A percentile compares a stretch with the other conserved stretches of the same genome.
phyloP scores from a whole-genome alignment of 495 filamentous ascomycete genomes.

The Neurospora terricola region DNA sequence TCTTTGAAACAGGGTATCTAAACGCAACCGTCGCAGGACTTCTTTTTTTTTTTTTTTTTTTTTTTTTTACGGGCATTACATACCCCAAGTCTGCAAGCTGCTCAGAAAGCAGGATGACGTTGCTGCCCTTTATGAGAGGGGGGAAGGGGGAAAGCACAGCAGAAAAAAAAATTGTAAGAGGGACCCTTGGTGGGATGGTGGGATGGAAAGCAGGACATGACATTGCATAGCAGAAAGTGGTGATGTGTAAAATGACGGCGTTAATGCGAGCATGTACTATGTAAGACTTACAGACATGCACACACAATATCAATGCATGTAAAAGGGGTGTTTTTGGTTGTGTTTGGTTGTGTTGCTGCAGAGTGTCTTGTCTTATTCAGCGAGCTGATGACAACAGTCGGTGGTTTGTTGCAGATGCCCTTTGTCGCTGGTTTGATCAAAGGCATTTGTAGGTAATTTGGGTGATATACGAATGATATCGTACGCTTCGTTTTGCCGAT shows the following conservation, averaged over 20 bases:
- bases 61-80: background rate
- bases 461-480: background rate
- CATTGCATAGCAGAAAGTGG: background rate
- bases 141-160: background rate
- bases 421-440: background rate
- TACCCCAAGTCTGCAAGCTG: background rate
- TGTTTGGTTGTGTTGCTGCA: background rate
- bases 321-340: background rate
- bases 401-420: background rate
- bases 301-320: background rate
- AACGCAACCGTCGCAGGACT: no score
- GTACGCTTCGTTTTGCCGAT: background rate
- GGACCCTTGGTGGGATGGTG: background rate
- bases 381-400: background rate
- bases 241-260: background rate
- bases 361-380: background rate
- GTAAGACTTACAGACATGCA: background rate
- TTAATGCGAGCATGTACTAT: background rate
- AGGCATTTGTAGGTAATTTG: no score
- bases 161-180: background rate
- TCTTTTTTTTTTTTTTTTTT: no score
- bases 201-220: background rate
- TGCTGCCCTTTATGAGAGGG: background rate
- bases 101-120: background rate
- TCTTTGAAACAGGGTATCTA: no score